A percentile compares a stretch with the other conserved stretches of the same genome.
phyloP scores from a whole-genome alignment of 495 filamentous ascomycete genomes.

The Trichoderma parareesei region DNA sequence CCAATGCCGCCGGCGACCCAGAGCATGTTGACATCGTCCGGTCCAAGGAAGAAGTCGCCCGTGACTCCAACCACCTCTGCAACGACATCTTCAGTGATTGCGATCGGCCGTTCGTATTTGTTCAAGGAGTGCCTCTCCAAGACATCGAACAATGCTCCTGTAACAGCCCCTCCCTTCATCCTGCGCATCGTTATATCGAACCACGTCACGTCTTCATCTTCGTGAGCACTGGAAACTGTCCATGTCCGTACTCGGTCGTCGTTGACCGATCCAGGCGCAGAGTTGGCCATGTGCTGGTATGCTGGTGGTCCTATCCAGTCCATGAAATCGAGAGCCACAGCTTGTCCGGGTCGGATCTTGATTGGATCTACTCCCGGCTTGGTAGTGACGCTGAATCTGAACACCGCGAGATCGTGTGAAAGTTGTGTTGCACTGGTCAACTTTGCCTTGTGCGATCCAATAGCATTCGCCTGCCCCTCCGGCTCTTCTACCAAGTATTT shows the following conservation, averaged over 20 bases:
- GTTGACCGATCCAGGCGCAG: neutral
- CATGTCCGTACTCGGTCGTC: neutral
- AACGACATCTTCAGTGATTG: neutral
- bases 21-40: neutral
- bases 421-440: neutral
- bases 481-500: neutral
- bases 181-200: neutral
- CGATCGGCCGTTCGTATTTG: neutral
- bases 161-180: conserved; percentile 1
- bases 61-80: neutral
- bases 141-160: neutral
- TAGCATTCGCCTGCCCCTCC: neutral
- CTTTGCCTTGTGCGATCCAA: neutral
- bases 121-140: neutral
- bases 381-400: neutral
- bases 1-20: conserved; percentile 3
- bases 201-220: neutral
- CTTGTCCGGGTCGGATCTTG: neutral
- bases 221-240: neutral
- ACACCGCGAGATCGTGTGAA: neutral
- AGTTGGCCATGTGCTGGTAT: conserved; percentile 5
- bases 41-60: neutral
- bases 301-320: conserved; percentile 1
- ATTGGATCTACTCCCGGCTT: neutral
- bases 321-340: neutral